Evolutionary conservation across 202 grass and related monocot genomes (phyloP).

Genomic region (Musa balbisiana): DNA sequence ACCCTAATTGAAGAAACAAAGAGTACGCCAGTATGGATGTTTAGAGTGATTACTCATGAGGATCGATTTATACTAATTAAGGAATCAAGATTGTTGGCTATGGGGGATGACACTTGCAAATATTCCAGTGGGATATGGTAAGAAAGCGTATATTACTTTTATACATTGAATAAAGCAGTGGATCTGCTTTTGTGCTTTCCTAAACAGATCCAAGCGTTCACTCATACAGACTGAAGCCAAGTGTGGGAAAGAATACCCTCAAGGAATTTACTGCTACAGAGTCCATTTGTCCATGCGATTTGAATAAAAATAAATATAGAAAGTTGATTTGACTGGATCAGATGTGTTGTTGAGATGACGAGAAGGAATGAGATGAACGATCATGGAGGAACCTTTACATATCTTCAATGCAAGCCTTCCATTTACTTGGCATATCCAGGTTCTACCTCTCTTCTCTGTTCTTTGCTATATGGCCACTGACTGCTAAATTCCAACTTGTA

Average conservation of each 20-base stretch:
- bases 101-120: background rate
- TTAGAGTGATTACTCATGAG: background rate
- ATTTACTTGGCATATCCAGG: too few species aligned
- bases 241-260: background rate
- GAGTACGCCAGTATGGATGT: background rate
- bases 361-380: too few species aligned
- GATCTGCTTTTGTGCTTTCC: background rate
- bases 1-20: background rate
- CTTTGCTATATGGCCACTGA: too few species aligned
- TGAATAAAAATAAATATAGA: too few species aligned
- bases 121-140: background rate
- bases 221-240: too few species aligned
- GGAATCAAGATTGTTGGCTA: background rate
- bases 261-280: background rate
- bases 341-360: too few species aligned
- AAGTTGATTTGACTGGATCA: too few species aligned
- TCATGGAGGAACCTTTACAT: too few species aligned
- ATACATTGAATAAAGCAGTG: background rate
- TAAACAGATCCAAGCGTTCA: background rate
- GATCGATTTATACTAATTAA: slow-evolving; percentile 4
- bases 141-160: background rate
- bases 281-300: background rate
- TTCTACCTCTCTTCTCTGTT: too few species aligned
- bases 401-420: too few species aligned
- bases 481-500: too few species aligned